Conservation (phyloP, 148 eudicot species). For the Dianthus caryophyllus region DNA sequence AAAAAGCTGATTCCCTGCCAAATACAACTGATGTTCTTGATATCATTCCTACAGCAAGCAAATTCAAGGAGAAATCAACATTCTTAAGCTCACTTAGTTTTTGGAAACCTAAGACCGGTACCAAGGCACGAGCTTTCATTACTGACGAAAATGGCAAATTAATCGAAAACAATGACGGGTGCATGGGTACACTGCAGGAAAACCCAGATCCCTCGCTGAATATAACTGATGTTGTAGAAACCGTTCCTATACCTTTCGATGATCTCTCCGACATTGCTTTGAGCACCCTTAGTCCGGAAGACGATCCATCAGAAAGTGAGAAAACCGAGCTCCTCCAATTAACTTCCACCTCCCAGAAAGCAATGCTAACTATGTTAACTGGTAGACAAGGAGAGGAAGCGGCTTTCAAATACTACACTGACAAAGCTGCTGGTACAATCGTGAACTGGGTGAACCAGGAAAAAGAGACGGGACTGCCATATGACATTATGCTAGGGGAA, state of each 20-base stretch:
- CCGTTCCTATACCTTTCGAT: conserved; percentile 8
- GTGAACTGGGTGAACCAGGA: conserved; percentile 79
- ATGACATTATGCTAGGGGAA: conserved; percentile 56
- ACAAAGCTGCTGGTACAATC: conserved; percentile 27
- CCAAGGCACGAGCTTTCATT: no score
- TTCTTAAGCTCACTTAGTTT: no score
- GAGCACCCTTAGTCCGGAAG: conserved; percentile 32
- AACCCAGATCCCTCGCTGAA: no score
- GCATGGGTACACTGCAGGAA: no score
- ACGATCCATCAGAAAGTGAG: conserved; percentile 21
- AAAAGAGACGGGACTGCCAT: conserved; percentile 73
- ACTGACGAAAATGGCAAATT: no score
- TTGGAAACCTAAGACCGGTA: no score
- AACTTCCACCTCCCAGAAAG: conserved; percentile 35
- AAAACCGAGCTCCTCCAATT: conserved; percentile 29
- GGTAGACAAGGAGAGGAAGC: conserved; percentile 75
- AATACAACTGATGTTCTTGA: conserved; percentile 32
- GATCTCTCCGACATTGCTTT: conserved; percentile 31
- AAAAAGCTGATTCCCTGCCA: no score
- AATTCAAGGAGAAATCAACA: no score
- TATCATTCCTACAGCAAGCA: conserved; percentile 13
- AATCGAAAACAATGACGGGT: no score
- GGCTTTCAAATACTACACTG: conserved; percentile 55
- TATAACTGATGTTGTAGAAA: conserved; percentile 13
- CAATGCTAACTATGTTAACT: conserved; percentile 32